A percentile compares a stretch with the other conserved stretches of the same genome.
These are phyloP conservation scores for Favolaschia claudopus DNA, from an alignment of 768 basidiomycete genomes.

Conservation along the genomic window DNA sequence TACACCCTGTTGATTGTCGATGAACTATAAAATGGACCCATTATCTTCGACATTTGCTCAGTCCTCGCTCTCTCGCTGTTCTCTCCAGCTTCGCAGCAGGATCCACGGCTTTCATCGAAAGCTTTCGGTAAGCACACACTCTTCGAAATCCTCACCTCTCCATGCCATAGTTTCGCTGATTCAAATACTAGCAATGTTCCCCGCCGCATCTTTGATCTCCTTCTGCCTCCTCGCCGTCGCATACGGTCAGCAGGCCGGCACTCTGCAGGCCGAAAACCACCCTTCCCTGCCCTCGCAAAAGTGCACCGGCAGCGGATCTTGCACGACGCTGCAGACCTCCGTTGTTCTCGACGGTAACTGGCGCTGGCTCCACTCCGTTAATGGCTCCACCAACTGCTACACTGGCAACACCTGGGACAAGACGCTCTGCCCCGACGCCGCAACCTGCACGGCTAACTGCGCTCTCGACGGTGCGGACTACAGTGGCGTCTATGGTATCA, in stretches of 20 bases:
- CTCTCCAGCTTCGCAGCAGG: too few species aligned
- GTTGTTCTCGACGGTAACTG: slow-evolving; percentile 63
- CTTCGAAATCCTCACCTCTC: too few species aligned
- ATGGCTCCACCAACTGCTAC: slow-evolving; percentile 53
- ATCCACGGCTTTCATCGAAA: too few species aligned
- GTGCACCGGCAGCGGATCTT: slow-evolving; percentile 52
- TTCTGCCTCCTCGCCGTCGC: slow-evolving; percentile 50
- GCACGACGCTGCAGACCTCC: slow-evolving; percentile 40
- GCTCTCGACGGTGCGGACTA: slow-evolving; percentile 57
- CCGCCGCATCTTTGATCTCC: slow-evolving; percentile 46
- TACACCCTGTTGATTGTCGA: too few species aligned
- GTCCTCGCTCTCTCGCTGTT: too few species aligned
- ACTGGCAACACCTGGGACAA: slow-evolving; percentile 63
- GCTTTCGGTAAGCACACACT: too few species aligned
- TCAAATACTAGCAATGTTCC: slow-evolving; percentile 44
- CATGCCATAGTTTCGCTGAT: neutral
- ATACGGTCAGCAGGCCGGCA: slow-evolving; percentile 61
- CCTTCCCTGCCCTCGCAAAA: slow-evolving; percentile 53
- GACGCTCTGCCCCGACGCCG: slow-evolving; percentile 55
- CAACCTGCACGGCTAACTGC: slow-evolving; percentile 53
- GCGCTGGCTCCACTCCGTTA: slow-evolving; percentile 53
- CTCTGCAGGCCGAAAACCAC: slow-evolving; percentile 53
- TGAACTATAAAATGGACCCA: too few species aligned
- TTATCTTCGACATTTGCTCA: too few species aligned
- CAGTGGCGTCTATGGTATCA: slow-evolving; percentile 58